These are phyloP conservation scores for Trapa bicornis DNA, from an alignment of 345 rosid genomes.

Conservation along the genomic window DNA sequence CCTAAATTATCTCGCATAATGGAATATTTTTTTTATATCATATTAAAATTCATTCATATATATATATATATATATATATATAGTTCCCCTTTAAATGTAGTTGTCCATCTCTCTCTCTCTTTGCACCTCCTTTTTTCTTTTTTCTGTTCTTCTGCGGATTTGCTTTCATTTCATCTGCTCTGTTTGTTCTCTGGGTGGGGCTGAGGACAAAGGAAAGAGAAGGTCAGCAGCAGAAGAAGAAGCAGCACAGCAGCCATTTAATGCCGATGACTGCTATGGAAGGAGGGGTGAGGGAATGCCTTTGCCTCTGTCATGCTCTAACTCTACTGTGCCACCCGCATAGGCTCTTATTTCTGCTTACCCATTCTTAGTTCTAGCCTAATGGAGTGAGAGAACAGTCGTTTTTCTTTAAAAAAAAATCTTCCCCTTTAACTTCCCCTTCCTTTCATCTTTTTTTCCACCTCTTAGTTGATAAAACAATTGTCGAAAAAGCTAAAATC, in stretches of 20 bases:
- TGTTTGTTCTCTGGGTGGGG: background rate
- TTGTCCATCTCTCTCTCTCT: no score
- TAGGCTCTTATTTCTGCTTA: background rate
- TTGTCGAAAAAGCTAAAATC: no score
- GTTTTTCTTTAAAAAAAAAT: no score
- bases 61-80: no score
- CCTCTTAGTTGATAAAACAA: no score
- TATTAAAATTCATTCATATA: no score
- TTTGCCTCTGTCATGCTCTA: background rate
- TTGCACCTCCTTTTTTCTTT: no score
- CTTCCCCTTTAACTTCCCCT: no score
- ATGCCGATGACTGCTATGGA: background rate
- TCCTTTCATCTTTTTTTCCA: no score
- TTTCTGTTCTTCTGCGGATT: background rate
- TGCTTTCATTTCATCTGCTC: conserved; percentile 1
- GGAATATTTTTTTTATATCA: no score
- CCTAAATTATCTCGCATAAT: no score
- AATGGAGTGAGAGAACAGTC: background rate
- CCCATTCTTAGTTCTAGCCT: background rate
- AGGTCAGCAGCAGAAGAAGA: background rate
- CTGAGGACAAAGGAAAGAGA: background rate
- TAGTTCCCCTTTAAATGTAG: no score
- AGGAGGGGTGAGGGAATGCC: background rate
- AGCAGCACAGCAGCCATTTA: background rate
- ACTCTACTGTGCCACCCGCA: background rate